Conservation (phyloP, 768 basidiomycete species). For the Boletus barrowsii region DNA sequence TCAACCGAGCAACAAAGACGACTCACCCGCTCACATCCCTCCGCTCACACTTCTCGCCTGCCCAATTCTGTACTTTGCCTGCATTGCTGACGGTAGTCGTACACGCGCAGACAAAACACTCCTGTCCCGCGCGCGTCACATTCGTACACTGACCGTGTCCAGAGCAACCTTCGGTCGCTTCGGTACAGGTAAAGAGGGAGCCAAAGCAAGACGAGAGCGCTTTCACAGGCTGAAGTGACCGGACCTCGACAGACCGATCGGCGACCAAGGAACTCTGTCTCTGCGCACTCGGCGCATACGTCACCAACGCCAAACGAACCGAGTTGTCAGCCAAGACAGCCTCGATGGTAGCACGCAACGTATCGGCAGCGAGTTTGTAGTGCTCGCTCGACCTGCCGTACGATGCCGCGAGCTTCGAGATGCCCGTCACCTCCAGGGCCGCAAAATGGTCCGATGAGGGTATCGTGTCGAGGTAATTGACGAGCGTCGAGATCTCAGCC, state of each 20-base stretch:
- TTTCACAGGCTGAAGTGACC: conserved; percentile 51
- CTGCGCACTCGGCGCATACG: conserved; percentile 36
- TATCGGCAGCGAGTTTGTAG: conserved; percentile 45
- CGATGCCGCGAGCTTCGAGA: conserved; percentile 45
- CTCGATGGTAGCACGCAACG: conserved; percentile 49
- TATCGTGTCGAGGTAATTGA: conserved; percentile 46
- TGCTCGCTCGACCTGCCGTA: conserved; percentile 54
- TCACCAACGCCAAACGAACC: conserved; percentile 52
- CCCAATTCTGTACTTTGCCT: conserved; percentile 67
- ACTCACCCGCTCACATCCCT: conserved; percentile 80
- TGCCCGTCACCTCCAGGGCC: conserved; percentile 54
- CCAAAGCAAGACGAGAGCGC: conserved; percentile 62
- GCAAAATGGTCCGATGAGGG: conserved; percentile 50
- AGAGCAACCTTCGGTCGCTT: conserved; percentile 64
- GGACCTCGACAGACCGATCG: conserved; percentile 40
- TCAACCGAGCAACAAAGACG: not conserved
- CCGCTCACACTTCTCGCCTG: conserved; percentile 70
- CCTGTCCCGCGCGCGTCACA: conserved; percentile 55
- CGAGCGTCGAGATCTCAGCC: conserved; percentile 41
- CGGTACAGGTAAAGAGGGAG: conserved; percentile 51
- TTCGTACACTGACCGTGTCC: conserved; percentile 65
- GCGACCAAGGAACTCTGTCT: conserved; percentile 41
- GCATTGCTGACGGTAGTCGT: conserved; percentile 45
- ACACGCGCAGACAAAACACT: conserved; percentile 50
- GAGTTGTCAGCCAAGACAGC: conserved; percentile 36